Evolutionary conservation across 805 yeast genomes (phyloP).

Genomic region (Yamadazyma olivae): DNA sequence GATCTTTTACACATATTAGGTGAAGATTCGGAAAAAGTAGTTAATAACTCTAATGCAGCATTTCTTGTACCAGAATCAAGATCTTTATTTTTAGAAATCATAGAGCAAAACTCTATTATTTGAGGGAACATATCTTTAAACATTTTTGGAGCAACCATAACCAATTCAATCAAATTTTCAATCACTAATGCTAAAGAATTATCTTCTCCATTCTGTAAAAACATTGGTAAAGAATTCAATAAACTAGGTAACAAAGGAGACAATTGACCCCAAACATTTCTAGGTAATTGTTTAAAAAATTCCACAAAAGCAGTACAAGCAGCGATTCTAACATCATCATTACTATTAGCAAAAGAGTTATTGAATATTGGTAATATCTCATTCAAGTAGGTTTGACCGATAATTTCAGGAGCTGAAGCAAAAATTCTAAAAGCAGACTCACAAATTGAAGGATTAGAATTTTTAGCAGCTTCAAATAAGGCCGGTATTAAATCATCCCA

Average conservation of each 20-base stretch:
- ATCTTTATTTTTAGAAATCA: constrained; percentile 76
- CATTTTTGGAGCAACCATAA: constrained; percentile 91
- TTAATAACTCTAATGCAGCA: constrained; percentile 83
- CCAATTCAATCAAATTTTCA: constrained; percentile 85
- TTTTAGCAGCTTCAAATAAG: constrained; percentile 61
- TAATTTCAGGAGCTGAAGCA: constrained; percentile 75
- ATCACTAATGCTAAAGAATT: constrained; percentile 82
- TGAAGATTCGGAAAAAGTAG: constrained; percentile 88
- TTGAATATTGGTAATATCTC: constrained; percentile 68
- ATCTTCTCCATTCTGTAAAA: constrained; percentile 76
- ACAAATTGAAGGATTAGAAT: constrained; percentile 61
- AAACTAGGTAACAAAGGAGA: constrained; percentile 79
- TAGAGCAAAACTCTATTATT: constrained; percentile 82
- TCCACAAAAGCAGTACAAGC: constrained; percentile 92
- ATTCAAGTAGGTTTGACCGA: constrained; percentile 55
- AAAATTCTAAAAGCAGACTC: constrained; percentile 91
- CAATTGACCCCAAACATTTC: constrained; percentile 70
- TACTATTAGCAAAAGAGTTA: constrained; percentile 73
- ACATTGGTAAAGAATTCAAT: constrained; percentile 82
- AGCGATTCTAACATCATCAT: constrained; percentile 84
- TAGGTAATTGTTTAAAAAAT: constrained; percentile 79
- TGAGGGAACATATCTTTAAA: constrained; percentile 88
- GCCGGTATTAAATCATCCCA: constrained; percentile 85
- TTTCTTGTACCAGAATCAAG: constrained; percentile 77
- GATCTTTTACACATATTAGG: constrained; percentile 93